Evolutionary conservation across 1,284 basidiomycete species (phyloP), one percentile per base, ranked within the genome.

Genomic region (Cryptococcus neoformans): DNA sequence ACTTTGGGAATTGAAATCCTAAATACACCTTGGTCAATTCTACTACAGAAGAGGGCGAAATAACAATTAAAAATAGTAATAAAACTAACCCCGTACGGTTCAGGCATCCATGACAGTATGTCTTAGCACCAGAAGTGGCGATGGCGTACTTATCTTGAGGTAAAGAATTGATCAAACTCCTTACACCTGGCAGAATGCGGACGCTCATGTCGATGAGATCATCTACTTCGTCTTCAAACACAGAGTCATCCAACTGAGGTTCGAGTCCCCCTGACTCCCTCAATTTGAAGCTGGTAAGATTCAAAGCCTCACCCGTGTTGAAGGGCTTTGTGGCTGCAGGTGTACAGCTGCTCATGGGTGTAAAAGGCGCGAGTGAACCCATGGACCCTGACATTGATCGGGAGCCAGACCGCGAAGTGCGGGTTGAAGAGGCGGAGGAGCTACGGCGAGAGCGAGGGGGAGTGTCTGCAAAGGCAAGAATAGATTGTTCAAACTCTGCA

Each of bases 121-220:
- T 88, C 70, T 84, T 86, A 1, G 88, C 87, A 7, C 87, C 87
- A 0, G 86, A 88, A 0, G 88, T 89, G 2, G 87, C 87, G 28
- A 89, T 86, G 9, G 87, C 87, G 65, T 86, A 89, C 47, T 81
- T 81, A 16, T 83, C 86, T 54, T 80, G 75, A 8, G 88, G 88
- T 53, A 90, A 80, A 9, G 85, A 84, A 54, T 82, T 81, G 60
- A 90, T 86, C 79, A 90, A 81, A 58, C 75, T 78, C 66, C 82
- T 81, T 6, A 89, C 88, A 45, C 88, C 88, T 38, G 88, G 88
- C 1, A 90, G 80, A 66, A 89, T 89, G 56, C 81, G 82, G 39
- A 89, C 87, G 6, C 82, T 83, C 73, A 84, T 85, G 70, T 89
- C 85, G 55, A 86, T 81, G n/a, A 64, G 39, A 35, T 73, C 70